Percentiles rank a stretch among this genome's conserved stretches.
Evolutionary conservation across 176 grass and related monocot genomes (phyloP).

Genomic region (Phoenix roebelenii): DNA sequence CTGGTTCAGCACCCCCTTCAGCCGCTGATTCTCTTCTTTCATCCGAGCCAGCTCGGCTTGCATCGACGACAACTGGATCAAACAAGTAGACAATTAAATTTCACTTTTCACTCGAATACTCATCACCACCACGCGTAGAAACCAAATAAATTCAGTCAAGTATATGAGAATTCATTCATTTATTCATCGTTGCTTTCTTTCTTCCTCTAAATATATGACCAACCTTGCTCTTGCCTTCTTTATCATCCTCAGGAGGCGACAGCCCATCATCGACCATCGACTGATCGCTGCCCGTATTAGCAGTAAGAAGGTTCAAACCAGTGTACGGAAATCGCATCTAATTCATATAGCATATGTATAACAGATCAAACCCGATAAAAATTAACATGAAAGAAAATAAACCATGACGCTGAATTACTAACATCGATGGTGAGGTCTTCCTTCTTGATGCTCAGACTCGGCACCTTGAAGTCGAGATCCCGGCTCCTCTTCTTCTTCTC

Average conservation of each 20-base stretch:
- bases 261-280: conserved; percentile 53
- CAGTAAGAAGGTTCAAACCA: conserved; percentile 40
- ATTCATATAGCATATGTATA: no score
- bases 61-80: conserved; percentile 40
- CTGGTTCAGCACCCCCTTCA: conserved; percentile 58
- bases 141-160: no score
- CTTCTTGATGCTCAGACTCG: conserved; percentile 32
- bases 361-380: no score
- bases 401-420: neutral
- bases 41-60: conserved; percentile 59
- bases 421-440: conserved; percentile 77
- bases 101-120: no score
- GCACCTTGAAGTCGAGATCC: conserved; percentile 20
- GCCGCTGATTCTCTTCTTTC: conserved; percentile 86
- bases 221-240: conserved; percentile 48
- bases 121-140: no score
- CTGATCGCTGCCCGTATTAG: conserved; percentile 63
- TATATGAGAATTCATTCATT: no score
- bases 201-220: no score
- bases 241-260: conserved; percentile 24
- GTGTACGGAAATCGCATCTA: neutral
- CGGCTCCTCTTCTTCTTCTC: conserved; percentile 44
- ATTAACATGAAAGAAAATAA: neutral
- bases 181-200: no score
- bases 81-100: neutral